phyloP scores from a whole-genome alignment of 1,139 yeast species.

The Geotrichum candidum region DNA sequence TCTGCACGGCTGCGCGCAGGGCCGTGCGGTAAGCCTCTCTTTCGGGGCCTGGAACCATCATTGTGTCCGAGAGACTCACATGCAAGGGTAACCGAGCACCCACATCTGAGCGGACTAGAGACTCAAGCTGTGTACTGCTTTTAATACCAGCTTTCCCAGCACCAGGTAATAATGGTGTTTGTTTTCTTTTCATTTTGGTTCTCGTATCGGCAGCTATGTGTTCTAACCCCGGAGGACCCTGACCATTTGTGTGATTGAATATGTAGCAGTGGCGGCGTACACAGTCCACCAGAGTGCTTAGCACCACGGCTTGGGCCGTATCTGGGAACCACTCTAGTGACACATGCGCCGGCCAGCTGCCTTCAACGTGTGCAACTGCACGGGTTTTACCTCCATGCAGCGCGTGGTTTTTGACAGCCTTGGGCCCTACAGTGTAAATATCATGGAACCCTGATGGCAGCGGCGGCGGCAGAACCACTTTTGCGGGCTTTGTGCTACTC shows the following conservation, averaged over 20 bases:
- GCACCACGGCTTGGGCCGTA: background rate
- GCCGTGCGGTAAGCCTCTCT: conserved; percentile 12
- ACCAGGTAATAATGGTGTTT: no score
- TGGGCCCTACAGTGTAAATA: conserved; percentile 22
- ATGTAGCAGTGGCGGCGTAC: background rate
- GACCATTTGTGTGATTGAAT: background rate
- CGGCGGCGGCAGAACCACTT: conserved; percentile 13
- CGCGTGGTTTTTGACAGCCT: conserved; percentile 24
- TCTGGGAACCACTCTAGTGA: conserved; percentile 32
- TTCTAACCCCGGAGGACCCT: background rate
- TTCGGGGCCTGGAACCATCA: conserved; percentile 27
- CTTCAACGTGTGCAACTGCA: conserved; percentile 28
- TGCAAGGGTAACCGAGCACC: conserved; percentile 32
- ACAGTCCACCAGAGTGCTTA: background rate
- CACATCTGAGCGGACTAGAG: conserved; percentile 27
- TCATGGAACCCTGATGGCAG: conserved; percentile 30
- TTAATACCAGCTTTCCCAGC: background rate
- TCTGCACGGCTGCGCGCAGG: background rate
- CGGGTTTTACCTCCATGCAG: conserved; percentile 30
- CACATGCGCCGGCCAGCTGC: conserved; percentile 35
- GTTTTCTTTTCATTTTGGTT: background rate
- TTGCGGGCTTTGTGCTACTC: background rate
- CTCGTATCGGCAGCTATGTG: background rate
- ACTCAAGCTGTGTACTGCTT: conserved; percentile 14
- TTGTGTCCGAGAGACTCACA: conserved; percentile 32